These are phyloP conservation scores for Coemansia sp. DNA, from an alignment of 192 early-diverging fungal genomes.

Conservation along the genomic window DNA sequence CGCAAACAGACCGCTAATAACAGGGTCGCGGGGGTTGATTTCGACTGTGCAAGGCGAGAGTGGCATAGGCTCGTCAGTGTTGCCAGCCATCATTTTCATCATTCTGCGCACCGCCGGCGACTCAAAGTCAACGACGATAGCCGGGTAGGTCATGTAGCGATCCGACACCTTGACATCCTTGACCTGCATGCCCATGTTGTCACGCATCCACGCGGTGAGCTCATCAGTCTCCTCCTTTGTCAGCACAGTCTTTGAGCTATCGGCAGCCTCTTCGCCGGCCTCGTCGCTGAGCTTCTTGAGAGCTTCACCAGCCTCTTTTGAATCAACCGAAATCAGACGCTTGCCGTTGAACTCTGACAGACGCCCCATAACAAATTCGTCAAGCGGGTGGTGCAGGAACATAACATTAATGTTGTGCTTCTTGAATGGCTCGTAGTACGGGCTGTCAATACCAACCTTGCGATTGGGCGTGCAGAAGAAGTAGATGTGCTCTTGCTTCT, in stretches of 20 bases:
- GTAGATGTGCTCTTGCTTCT: slow-evolving; percentile 87
- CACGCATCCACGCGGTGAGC: slow-evolving; percentile 64
- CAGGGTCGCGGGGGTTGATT: slow-evolving; percentile 69
- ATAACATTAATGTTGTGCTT: slow-evolving; percentile 89
- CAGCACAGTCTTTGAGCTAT: slow-evolving; percentile 43
- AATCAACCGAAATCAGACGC: slow-evolving; percentile 60
- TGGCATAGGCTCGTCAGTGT: slow-evolving; percentile 52
- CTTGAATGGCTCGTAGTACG: slow-evolving; percentile 89
- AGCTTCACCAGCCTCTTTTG: slow-evolving; percentile 67
- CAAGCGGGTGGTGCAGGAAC: slow-evolving; percentile 72
- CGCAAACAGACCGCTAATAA: slow-evolving; percentile 66
- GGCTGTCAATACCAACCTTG: slow-evolving; percentile 72
- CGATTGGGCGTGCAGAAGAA: slow-evolving; percentile 75
- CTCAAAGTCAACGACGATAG: slow-evolving; percentile 74
- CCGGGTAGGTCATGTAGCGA: slow-evolving; percentile 70
- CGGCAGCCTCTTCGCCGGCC: slow-evolving; percentile 40
- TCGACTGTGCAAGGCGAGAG: slow-evolving; percentile 68
- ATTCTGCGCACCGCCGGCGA: slow-evolving; percentile 67
- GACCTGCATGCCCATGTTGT: slow-evolving; percentile 61
- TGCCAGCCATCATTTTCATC: slow-evolving; percentile 57
- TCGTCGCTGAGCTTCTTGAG: slow-evolving; percentile 67
- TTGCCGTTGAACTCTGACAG: slow-evolving; percentile 75
- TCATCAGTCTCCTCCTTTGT: slow-evolving; percentile 58
- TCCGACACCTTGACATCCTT: slow-evolving; percentile 72
- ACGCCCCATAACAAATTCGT: slow-evolving; percentile 75